Evolutionary conservation across 2,329 filamentous ascomycete species (phyloP).

Genomic region (Fusarium chlamydosporum): DNA sequence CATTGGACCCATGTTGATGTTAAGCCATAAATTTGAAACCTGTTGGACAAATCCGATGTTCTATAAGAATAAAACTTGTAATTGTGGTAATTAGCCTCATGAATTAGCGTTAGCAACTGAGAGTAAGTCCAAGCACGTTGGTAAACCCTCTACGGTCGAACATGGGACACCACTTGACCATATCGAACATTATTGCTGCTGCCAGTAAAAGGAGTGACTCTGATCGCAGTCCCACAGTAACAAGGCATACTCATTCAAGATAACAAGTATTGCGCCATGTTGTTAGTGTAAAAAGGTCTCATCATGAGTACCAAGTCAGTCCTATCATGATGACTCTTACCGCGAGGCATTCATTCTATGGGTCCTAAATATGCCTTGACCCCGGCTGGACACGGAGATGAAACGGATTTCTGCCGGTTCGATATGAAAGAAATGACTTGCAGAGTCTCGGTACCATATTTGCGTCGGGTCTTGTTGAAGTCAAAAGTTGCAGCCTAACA

Average conservation of each 20-base stretch:
- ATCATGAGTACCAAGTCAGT: constrained; percentile 18
- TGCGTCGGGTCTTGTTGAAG: not conserved
- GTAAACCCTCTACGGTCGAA: too few species aligned
- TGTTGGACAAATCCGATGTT: too few species aligned
- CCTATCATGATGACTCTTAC: constrained; percentile 32
- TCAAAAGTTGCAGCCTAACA: constrained; percentile 2
- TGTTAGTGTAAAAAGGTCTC: not conserved
- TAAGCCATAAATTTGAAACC: too few species aligned
- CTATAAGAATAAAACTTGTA: not conserved
- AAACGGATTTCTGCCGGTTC: not conserved
- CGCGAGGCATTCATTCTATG: constrained; percentile 16
- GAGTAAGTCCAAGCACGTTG: not conserved
- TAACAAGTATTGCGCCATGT: not conserved
- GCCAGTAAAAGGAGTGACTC: not conserved
- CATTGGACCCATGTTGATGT: not conserved
- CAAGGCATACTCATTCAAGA: not conserved
- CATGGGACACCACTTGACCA: not conserved
- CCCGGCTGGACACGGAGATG: not conserved
- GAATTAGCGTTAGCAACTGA: not conserved
- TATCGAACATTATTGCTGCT: not conserved
- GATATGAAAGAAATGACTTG: constrained; percentile 2
- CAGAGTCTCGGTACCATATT: not conserved
- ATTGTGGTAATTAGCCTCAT: not conserved
- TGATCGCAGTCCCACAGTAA: too few species aligned
- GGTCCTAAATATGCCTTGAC: constrained; percentile 17